Evolutionary conservation across 352 stramenopile genomes (phyloP).

Genomic region (Pythium grandisporangium): DNA sequence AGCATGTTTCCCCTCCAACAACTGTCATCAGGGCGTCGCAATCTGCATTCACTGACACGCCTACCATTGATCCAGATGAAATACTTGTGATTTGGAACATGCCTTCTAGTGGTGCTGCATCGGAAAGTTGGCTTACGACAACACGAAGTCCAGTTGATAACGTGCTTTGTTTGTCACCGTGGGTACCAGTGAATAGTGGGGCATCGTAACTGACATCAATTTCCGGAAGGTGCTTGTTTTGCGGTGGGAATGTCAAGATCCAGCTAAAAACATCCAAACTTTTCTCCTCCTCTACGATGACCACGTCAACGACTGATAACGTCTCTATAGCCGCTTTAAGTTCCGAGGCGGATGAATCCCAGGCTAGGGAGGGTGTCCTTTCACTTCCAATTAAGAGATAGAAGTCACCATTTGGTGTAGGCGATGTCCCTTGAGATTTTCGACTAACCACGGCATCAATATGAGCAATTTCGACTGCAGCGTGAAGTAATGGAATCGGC

Average conservation of each 20-base stretch:
- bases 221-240: constrained; percentile 13
- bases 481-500: constrained; percentile 5
- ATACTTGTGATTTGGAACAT: constrained; percentile 16
- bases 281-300: constrained; percentile 11
- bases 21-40: constrained; percentile 8
- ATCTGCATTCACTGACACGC: constrained; percentile 1
- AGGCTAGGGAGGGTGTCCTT: constrained; percentile 13
- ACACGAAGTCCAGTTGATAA: constrained; percentile 17
- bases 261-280: constrained; percentile 6
- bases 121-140: constrained; percentile 1
- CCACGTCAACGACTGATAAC: constrained; percentile 7
- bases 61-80: constrained; percentile 6
- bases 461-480: neutral
- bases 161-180: constrained; percentile 15
- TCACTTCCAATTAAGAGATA: constrained; percentile 5
- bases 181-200: constrained; percentile 4
- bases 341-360: constrained; percentile 6
- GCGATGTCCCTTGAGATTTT: constrained; percentile 2
- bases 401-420: constrained; percentile 7
- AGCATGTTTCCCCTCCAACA: constrained; percentile 14
- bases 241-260: constrained; percentile 18
- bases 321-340: constrained; percentile 10
- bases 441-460: too few species aligned
- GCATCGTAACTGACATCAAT: constrained; percentile 6
- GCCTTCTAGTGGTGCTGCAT: constrained; percentile 13